Evolutionary conservation across 306 rosid genomes (phyloP), one percentile per base, ranked within the genome.

Genomic region (Boehmeria nivea): DNA sequence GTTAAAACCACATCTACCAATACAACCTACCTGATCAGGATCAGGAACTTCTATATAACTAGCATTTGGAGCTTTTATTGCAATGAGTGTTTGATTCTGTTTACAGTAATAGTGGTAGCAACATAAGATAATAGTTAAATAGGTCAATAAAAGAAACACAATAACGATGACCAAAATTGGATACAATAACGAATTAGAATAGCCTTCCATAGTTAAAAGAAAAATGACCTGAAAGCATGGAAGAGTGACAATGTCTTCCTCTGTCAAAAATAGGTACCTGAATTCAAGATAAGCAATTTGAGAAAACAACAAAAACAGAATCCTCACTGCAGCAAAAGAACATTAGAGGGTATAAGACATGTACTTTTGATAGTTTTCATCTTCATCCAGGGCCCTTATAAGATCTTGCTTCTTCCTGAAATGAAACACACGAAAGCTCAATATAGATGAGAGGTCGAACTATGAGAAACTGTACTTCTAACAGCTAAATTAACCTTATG

Each of bases 31-130:
- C 95, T 78, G 87, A 38, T 82, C 86, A n/a, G 95, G 97, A 83
- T 85, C 93, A 37, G 80, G 77, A 65, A 89, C 91, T 80, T 85
- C 93, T 33, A 89, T 77, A 53, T 40, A 67, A 72, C 97, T 81
- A 27, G 85, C 85, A 67, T 65, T 75, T 2, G 95, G 97, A 56
- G 95, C 95, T 68, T 77, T 81, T 66, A 89, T 70, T 36, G 81
- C 93, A 65, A 89, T 75, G 39, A 85, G 76, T 68, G 88, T 78
- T 65, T 75, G 81, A 71, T 77, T 75, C 95, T 89, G 81, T 38
- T 20, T 22, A 22, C 40, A 55, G 64, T 20, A 61, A 47, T 18
- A 37, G 45, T 60, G 15, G 56, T 49, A 47, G 23, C 46, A 67
- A 70, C 14, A 15, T 64, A 55, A 66, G 36, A 47, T 64, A 65